Evolutionary conservation across 169 alveolate species (phyloP), one percentile per base, ranked within the genome.

Genomic region (Toxoplasma gondii): DNA sequence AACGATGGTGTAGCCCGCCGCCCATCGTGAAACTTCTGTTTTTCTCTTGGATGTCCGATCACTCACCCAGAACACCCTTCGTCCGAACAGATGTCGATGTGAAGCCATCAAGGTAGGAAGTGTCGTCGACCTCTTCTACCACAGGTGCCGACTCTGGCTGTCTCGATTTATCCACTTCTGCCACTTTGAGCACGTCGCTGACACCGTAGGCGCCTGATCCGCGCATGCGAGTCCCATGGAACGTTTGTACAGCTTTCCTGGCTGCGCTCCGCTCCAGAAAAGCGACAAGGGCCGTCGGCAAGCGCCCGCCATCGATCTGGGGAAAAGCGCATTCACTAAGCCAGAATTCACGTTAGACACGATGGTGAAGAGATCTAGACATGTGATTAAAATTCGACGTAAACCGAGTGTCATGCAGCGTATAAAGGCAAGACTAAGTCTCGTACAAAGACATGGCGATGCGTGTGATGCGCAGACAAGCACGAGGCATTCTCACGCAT

Each of bases 251-350:
- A 17, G 86, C 86, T n/a, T 38, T n/a, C 45, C 86, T 16, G 29
- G 86, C 86, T n/a, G 86, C 86, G 49, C 86, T 38, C 2, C 86
- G 86, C 86, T 78, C 86, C 86, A 78, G 45, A n/a, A 78, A 78
- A 78, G 86, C 12, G 29, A 78, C 45, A 7, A 7, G 86, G 7
- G 86, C 86, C 22, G 86, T 78, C 5, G 86, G 86, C 86, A 78
- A n/a, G 2, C 86, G 86, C 49, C 86, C 86, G 44, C 49, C 39
- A 1, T 78, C 86, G 45, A 78, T 17, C 86, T 78, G 86, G 86
- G n/a, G n/a, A 31, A 38, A 4, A n/a, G 44, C 49, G n/a, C 29
- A 78, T 17, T 19, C 44, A 78, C 58, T 7, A 4, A 49, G 58
- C n/a, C n/a, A 64, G n/a, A n/a, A n/a, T n/a, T n/a, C n/a, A n/a